A percentile compares a stretch with the other conserved stretches of the same genome.
Conservation (phyloP, 371 early-diverging fungal species). For the Mucor mucedo region DNA sequence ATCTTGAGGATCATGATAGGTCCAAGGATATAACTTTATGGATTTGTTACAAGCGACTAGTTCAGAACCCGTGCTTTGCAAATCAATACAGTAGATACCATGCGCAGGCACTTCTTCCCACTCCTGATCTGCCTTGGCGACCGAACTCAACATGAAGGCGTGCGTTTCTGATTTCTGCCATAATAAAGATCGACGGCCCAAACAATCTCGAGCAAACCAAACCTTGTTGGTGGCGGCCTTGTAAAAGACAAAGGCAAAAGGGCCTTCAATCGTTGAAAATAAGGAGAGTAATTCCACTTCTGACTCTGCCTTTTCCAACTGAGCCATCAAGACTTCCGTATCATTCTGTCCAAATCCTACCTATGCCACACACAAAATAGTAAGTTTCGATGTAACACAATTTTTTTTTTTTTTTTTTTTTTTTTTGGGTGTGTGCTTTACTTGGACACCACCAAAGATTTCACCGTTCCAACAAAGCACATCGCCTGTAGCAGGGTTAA, state of each 20-base stretch:
- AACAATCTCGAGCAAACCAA: constrained; percentile 84
- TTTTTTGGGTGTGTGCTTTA: constrained; percentile 14
- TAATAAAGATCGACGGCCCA: constrained; percentile 85
- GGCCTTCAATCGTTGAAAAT: constrained; percentile 71
- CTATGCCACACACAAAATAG: constrained; percentile 11
- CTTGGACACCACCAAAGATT: constrained; percentile 74
- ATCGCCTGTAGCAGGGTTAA: constrained; percentile 46
- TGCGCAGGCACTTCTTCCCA: constrained; percentile 79
- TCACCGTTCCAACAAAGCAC: constrained; percentile 86
- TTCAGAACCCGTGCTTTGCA: constrained; percentile 13
- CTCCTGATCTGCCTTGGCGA: constrained; percentile 33
- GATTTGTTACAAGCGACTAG: constrained; percentile 1
- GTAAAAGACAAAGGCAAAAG: constrained; percentile 77
- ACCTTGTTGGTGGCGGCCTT: constrained; percentile 54
- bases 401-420: too few relatives aligned
- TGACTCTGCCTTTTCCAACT: constrained; percentile 30
- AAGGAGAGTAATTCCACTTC: constrained; percentile 41
- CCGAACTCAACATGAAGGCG: constrained; percentile 62
- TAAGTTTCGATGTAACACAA: too few relatives aligned
- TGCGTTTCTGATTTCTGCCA: constrained; percentile 46
- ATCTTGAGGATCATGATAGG: constrained; percentile 11
- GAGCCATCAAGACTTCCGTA: constrained; percentile 53
- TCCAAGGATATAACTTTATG: constrained; percentile 39
- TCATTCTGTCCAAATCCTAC: constrained; percentile 58
- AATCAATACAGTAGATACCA: constrained; percentile 67